Conservation (phyloP, 441 rosid genomes). For the Mallotus repandus region DNA sequence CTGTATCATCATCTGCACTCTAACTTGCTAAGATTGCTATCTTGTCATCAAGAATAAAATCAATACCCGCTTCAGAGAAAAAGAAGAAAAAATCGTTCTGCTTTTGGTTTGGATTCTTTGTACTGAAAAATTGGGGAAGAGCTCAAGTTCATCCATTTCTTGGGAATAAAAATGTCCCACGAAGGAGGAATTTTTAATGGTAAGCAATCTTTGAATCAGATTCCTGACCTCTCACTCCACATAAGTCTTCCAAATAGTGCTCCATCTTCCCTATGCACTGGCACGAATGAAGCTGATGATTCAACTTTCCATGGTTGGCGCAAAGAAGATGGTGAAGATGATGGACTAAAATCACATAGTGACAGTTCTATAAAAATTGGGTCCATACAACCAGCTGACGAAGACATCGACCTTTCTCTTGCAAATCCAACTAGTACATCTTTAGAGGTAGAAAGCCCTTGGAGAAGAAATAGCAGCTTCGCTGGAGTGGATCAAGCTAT, state of each 20-base stretch:
- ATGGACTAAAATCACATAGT: conserved; percentile 24
- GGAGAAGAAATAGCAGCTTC: conserved; percentile 15
- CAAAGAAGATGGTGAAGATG: conserved; percentile 25
- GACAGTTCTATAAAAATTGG: conserved; percentile 26
- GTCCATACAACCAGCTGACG: conserved; percentile 25
- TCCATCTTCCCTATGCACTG: conserved; percentile 37
- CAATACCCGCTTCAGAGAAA: neutral
- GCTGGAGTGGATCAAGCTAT: conserved; percentile 4
- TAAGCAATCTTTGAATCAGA: conserved; percentile 26
- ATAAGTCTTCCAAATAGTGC: conserved; percentile 61
- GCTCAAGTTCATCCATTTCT: neutral
- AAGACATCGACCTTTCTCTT: conserved; percentile 47
- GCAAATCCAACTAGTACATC: conserved; percentile 38
- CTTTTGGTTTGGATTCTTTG: conserved; percentile 16
- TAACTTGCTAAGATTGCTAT: no score
- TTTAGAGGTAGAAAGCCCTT: conserved; percentile 22
- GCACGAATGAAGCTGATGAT: conserved; percentile 23
- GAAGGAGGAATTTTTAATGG: conserved; percentile 19
- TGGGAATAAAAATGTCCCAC: conserved; percentile 21
- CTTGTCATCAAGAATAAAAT: neutral
- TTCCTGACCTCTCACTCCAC: conserved; percentile 79
- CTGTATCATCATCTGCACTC: neutral
- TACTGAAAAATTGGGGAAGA: conserved; percentile 10
- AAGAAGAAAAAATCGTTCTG: neutral
- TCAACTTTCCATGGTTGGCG: conserved; percentile 20